Base-by-base conservation (phyloP, 73 alveolate species). In the Paramecium tetraurelia region DNA sequence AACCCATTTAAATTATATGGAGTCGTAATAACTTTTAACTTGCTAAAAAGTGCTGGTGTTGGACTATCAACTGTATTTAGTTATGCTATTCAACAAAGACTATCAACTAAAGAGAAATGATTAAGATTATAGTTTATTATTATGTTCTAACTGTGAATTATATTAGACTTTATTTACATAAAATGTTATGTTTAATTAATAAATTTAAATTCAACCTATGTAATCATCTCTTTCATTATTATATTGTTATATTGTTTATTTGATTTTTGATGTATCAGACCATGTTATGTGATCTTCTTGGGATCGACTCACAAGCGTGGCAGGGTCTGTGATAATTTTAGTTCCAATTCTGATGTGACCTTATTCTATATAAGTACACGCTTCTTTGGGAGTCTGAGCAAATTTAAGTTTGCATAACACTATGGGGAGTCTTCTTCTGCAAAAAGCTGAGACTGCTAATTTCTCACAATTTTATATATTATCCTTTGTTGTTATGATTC, bases 211-310 rank as follows among this genome's bases (percentile, higher is more conserved):
- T 80, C 90, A 80, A 22, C 90, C 90, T 22, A 44, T 99, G 94
- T 96, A 98, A 94, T 98, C 99, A 93, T 98, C 99, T 33, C 94
- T 85, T 84, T 96, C 96, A 70, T 96, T 96, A 92, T 98, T 98
- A 92, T 97, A 98, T 58, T 95, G 93, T 92, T 95, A 97, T 50
- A 98, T 97, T 89, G 96, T 98, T 97, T 96, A 92, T 95, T 96
- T 95, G 72, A 98, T 98, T 76, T 93, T 95, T n/a, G 98, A 90
- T 41, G 95, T 85, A 48, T 96, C 96, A 33, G 95, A 97, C 99
- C 99, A 98, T 27, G 99, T 97, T 16, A 96, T 93, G 88, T 94
- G 98, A 92, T 99, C 99, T 96, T 99, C 99, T 98, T 97, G 92
- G 21, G 96, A 95, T 71, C 99, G 92, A 22, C 98, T 98, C 43